Conservation (phyloP, 2,329 filamentous ascomycete genomes). For the Xylaria sp. region DNA sequence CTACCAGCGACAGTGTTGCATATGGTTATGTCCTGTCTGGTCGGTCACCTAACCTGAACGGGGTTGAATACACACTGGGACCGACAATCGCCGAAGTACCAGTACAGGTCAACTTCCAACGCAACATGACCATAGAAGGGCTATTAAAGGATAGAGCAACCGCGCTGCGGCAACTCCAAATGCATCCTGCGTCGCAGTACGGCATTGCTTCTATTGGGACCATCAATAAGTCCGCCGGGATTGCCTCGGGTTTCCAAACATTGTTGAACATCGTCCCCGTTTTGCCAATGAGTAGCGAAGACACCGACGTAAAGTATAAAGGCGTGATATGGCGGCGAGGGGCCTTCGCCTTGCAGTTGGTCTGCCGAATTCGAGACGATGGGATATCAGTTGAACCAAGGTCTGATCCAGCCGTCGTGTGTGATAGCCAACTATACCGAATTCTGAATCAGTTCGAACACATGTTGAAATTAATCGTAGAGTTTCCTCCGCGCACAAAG, state of each 20-base stretch:
- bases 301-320: constrained; percentile 11
- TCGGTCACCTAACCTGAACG: constrained; percentile 18
- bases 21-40: constrained; percentile 34
- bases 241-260: constrained; percentile 26
- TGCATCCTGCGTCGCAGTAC: constrained; percentile 23
- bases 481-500: constrained; percentile 17
- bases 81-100: constrained; percentile 31
- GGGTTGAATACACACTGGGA: constrained; percentile 21
- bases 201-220: constrained; percentile 18
- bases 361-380: constrained; percentile 14
- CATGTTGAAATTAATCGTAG: constrained; percentile 4
- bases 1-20: constrained; percentile 26
- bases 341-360: constrained; percentile 18
- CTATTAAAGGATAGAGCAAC: constrained; percentile 30
- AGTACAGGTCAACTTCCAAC: constrained; percentile 31
- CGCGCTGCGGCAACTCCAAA: constrained; percentile 24
- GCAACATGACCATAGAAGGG: constrained; percentile 21
- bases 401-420: constrained; percentile 13
- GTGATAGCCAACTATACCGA: constrained; percentile 13
- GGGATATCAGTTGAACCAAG: constrained; percentile 20
- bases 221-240: constrained; percentile 25
- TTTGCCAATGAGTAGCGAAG: not conserved
- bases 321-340: constrained; percentile 7
- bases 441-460: constrained; percentile 32
- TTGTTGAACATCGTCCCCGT: constrained; percentile 28